Conservation (phyloP, 306 rosid genomes). For the Vigna nakashimae region DNA sequence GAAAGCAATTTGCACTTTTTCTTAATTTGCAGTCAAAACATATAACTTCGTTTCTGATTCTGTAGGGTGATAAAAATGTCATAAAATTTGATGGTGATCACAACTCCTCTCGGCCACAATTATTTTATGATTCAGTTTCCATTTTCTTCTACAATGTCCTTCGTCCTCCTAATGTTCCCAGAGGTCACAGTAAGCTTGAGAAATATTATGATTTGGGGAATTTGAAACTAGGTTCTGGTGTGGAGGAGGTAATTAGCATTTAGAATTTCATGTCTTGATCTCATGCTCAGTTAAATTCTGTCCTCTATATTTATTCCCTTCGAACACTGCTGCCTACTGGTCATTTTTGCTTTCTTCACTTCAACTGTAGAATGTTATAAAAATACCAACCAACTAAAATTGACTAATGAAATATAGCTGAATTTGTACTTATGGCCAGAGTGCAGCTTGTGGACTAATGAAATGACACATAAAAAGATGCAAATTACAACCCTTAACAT, state of each 20-base stretch:
- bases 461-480: slow-evolving; percentile 8
- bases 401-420: slow-evolving; percentile 19
- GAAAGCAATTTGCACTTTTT: slow-evolving; percentile 7
- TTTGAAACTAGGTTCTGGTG: slow-evolving; percentile 80
- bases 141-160: slow-evolving; percentile 96
- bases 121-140: slow-evolving; percentile 94
- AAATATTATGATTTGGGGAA: slow-evolving; percentile 91
- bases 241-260: slow-evolving; percentile 75
- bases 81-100: slow-evolving; percentile 94
- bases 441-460: slow-evolving; percentile 24
- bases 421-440: slow-evolving; percentile 14
- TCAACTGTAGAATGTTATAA: slow-evolving; percentile 21
- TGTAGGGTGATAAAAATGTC: slow-evolving; percentile 91
- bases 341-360: slow-evolving; percentile 15
- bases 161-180: slow-evolving; percentile 79
- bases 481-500: slow-evolving; percentile 15
- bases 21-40: slow-evolving; percentile 25
- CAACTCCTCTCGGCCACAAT: slow-evolving; percentile 95
- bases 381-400: slow-evolving; percentile 5
- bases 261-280: slow-evolving; percentile 33
- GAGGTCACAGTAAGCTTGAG: slow-evolving; percentile 78
- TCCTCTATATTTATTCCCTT: slow-evolving; percentile 2
- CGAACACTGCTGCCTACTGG: not conserved
- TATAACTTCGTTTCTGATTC: slow-evolving; percentile 41
- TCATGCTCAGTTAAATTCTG: slow-evolving; percentile 21